Evolutionary conservation across 2,329 filamentous ascomycete species (phyloP).

Genomic region (Fonsecaea monophora): DNA sequence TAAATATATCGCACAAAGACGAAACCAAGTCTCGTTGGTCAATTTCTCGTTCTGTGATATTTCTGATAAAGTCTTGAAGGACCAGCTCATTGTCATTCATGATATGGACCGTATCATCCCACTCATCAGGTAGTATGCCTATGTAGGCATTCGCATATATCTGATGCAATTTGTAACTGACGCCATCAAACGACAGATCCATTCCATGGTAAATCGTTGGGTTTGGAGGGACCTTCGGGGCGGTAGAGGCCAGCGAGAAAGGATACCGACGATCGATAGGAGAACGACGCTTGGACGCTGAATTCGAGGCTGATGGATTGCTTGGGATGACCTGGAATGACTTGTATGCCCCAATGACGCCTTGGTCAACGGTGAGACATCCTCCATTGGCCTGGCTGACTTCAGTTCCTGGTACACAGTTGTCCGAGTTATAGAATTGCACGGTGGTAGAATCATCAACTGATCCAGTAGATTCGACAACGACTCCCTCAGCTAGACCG

Average conservation of each 20-base stretch:
- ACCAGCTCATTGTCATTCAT: neutral
- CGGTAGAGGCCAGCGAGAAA: neutral
- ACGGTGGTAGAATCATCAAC: neutral
- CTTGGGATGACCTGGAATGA: conserved; percentile 9
- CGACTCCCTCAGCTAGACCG: conserved; percentile 5
- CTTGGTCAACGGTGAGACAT: conserved; percentile 11
- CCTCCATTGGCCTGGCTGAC: neutral
- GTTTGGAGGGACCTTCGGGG: neutral
- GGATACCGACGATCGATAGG: neutral
- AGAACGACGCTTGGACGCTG: neutral
- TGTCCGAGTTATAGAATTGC: conserved; percentile 3
- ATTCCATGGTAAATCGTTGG: neutral
- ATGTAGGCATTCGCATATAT: neutral
- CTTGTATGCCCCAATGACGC: conserved; percentile 5
- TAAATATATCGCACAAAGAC: neutral
- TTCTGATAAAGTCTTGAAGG: neutral
- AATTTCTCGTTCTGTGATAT: neutral
- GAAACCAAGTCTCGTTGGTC: conserved; percentile 6
- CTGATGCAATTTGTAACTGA: neutral
- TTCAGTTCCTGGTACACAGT: conserved; percentile 7
- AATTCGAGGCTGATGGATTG: neutral
- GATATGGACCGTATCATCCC: neutral
- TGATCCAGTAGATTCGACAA: conserved; percentile 8
- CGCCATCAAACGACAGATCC: neutral
- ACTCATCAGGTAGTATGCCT: neutral